A percentile compares a stretch with the other conserved stretches of the same genome.
Evolutionary conservation across 768 basidiomycete genomes (phyloP).

Genomic region (Termitomyces titanicus): DNA sequence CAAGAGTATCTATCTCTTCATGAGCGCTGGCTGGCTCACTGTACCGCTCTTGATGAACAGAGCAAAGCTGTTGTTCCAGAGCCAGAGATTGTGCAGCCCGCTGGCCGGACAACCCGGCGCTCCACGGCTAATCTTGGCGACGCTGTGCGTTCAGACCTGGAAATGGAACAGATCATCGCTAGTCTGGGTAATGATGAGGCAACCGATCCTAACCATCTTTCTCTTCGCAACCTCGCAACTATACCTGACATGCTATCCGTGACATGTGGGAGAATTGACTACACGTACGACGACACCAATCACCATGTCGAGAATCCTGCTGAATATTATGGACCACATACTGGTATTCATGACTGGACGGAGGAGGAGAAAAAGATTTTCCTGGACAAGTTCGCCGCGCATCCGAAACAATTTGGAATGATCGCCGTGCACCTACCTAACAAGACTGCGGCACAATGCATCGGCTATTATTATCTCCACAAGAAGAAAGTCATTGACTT

Average conservation of each 20-base stretch:
- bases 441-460: slow-evolving; percentile 87
- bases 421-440: slow-evolving; percentile 77
- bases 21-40: slow-evolving; percentile 70
- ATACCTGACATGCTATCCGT: slow-evolving; percentile 91
- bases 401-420: slow-evolving; percentile 95
- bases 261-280: slow-evolving; percentile 53
- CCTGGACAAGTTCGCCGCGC: slow-evolving; percentile 73
- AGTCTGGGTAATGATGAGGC: slow-evolving; percentile 89
- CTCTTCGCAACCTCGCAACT: slow-evolving; percentile 75
- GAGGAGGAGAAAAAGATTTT: slow-evolving; percentile 78
- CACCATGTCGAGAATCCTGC: slow-evolving; percentile 72
- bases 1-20: slow-evolving; percentile 69
- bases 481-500: slow-evolving; percentile 89
- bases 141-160: slow-evolving; percentile 89
- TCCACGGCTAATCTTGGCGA: slow-evolving; percentile 74
- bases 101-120: slow-evolving; percentile 67
- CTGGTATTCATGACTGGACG: slow-evolving; percentile 85
- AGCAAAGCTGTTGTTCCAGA: slow-evolving; percentile 41
- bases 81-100: slow-evolving; percentile 32
- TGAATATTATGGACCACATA: slow-evolving; percentile 71
- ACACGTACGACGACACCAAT: slow-evolving; percentile 81
- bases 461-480: slow-evolving; percentile 91
- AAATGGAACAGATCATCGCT: slow-evolving; percentile 98
- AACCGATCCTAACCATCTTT: slow-evolving; percentile 89
- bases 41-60: slow-evolving; percentile 62